A percentile compares a stretch with the other conserved stretches of the same genome.
Conservation (phyloP, 495 filamentous ascomycete species). For the Penicillium robsamsonii region DNA sequence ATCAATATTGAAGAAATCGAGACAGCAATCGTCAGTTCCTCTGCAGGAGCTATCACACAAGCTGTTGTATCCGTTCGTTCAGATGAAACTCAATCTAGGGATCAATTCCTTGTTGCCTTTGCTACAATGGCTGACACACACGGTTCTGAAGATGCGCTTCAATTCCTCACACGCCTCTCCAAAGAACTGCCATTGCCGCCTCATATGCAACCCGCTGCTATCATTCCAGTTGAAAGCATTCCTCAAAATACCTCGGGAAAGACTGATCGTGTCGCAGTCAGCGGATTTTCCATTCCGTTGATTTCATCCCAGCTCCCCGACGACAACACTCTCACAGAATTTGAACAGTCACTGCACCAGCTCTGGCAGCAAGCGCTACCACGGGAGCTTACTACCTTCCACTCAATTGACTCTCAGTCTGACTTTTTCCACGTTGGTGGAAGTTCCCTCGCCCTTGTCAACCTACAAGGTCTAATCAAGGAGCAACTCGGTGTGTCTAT, state of each 20-base stretch:
- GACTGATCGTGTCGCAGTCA: slow-evolving; percentile 36
- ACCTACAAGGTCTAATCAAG: slow-evolving; percentile 29
- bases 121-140: slow-evolving; percentile 8
- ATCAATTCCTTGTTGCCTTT: slow-evolving; percentile 21
- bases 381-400: slow-evolving; percentile 3
- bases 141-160: not conserved
- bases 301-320: not conserved
- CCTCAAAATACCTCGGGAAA: slow-evolving; percentile 45
- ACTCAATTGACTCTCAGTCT: slow-evolving; percentile 18
- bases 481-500: slow-evolving; percentile 22
- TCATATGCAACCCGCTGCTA: slow-evolving; percentile 46
- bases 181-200: slow-evolving; percentile 36
- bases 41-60: slow-evolving; percentile 27
- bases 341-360: slow-evolving; percentile 17
- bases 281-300: slow-evolving; percentile 18
- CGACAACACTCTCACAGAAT: not conserved
- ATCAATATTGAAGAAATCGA: slow-evolving; percentile 54
- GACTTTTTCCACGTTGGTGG: slow-evolving; percentile 45
- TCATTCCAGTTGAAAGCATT: slow-evolving; percentile 37
- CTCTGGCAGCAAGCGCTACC: slow-evolving; percentile 32
- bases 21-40: slow-evolving; percentile 23
- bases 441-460: slow-evolving; percentile 34
- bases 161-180: slow-evolving; percentile 5
- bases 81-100: not conserved
- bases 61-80: slow-evolving; percentile 19